phyloP scores from a whole-genome alignment of 441 rosid species.

The Euphorbia schlechtendalii region DNA sequence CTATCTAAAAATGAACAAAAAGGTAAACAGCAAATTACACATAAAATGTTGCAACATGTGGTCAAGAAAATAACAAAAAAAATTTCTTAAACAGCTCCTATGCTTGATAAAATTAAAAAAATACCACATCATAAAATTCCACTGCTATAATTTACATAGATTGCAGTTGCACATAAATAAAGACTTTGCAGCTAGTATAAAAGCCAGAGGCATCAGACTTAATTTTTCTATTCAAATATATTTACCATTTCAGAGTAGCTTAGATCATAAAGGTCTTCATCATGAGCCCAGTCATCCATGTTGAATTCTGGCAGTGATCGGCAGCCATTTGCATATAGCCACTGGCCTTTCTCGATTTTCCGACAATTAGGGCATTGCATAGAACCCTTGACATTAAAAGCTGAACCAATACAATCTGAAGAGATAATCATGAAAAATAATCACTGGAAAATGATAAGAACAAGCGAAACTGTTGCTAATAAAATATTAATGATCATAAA shows the following conservation, averaged over 20 bases:
- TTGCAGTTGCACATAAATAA: too few relatives aligned
- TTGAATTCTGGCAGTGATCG: conserved; percentile 72
- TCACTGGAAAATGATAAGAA: conserved; percentile 6
- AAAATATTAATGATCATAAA: background rate
- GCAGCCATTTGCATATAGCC: conserved; percentile 86
- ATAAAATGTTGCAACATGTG: background rate
- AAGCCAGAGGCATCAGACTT: too few relatives aligned
- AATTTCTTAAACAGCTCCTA: too few relatives aligned
- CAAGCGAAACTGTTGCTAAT: background rate
- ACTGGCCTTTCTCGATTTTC: conserved; percentile 93
- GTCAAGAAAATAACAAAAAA: too few relatives aligned
- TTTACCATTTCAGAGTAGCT: conserved; percentile 84
- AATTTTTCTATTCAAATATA: too few relatives aligned
- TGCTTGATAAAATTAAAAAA: too few relatives aligned
- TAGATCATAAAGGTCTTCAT: conserved; percentile 83
- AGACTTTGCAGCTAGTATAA: too few relatives aligned
- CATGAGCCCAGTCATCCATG: conserved; percentile 88
- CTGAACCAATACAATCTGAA: conserved; percentile 96
- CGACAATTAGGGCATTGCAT: conserved; percentile 99
- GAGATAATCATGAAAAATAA: conserved; percentile 17
- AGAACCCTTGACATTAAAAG: conserved; percentile 87
- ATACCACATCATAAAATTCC: too few relatives aligned
- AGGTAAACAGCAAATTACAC: background rate
- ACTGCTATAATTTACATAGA: too few relatives aligned
- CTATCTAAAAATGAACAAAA: background rate